Percentiles rank a stretch among this genome's conserved stretches.
Conservation (phyloP, 2,329 filamentous ascomycete genomes). For the Penicillium nordicum region DNA sequence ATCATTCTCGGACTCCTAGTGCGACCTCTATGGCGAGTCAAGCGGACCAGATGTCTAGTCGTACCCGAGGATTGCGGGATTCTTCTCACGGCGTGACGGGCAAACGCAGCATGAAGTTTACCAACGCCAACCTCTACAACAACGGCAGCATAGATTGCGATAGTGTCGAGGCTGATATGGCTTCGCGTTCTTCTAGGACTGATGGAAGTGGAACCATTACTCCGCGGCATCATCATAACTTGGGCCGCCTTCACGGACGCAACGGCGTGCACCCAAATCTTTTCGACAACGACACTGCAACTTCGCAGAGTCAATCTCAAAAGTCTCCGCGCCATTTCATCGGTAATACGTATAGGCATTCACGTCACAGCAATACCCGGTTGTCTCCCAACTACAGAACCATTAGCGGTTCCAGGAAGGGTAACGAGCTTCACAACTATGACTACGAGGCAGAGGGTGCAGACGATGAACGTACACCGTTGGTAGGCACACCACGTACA, state of each 20-base stretch:
- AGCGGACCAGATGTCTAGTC: conserved; percentile 45
- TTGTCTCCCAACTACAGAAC: conserved; percentile 50
- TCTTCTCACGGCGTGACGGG: conserved; percentile 60
- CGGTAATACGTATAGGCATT: conserved; percentile 57
- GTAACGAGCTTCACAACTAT: conserved; percentile 64
- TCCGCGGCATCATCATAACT: conserved; percentile 74
- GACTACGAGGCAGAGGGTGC: conserved; percentile 80
- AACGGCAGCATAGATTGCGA: conserved; percentile 60
- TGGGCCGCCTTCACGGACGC: conserved; percentile 69
- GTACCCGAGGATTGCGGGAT: conserved; percentile 66
- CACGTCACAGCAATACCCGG: conserved; percentile 68
- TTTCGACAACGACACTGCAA: conserved; percentile 69
- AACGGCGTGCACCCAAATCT: conserved; percentile 65
- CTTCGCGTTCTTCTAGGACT: conserved; percentile 60
- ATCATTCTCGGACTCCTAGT: conserved; percentile 92
- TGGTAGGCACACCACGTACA: conserved; percentile 63
- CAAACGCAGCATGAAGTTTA: conserved; percentile 97
- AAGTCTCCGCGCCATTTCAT: conserved; percentile 58
- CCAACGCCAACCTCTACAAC: conserved; percentile 62
- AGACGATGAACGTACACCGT: conserved; percentile 83
- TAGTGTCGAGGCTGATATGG: conserved; percentile 61
- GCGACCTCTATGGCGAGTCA: conserved; percentile 69
- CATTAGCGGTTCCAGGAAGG: conserved; percentile 50
- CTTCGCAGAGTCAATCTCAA: conserved; percentile 59
- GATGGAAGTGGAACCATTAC: conserved; percentile 55